Evolutionary conservation across 306 rosid genomes (phyloP).

Genomic region (barrel medic (Medicago truncatula)): DNA sequence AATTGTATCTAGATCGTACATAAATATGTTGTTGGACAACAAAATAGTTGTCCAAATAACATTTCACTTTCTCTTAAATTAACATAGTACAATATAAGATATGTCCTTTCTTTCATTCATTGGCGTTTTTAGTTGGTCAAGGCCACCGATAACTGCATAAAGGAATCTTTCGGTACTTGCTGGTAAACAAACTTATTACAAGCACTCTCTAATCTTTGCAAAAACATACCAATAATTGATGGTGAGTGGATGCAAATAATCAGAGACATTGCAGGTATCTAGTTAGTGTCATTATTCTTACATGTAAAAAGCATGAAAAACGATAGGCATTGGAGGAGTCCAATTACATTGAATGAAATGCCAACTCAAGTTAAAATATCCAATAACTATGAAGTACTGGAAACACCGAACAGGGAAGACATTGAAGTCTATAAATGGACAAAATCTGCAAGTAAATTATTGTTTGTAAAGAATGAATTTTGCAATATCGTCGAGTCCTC

Average conservation of each 20-base stretch:
- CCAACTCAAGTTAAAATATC: slow-evolving; percentile 12
- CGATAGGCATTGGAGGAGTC: neutral
- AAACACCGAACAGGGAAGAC: slow-evolving; percentile 20
- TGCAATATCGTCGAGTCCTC: slow-evolving; percentile 73
- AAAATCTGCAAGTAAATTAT: slow-evolving; percentile 32
- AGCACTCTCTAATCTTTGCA: neutral
- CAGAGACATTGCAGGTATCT: neutral
- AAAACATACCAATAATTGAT: neutral
- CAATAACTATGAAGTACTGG: slow-evolving; percentile 36
- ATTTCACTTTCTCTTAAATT: no score
- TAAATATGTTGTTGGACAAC: no score
- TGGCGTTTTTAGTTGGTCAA: no score
- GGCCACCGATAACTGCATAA: no score
- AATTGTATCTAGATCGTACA: no score
- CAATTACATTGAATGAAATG: slow-evolving; percentile 21
- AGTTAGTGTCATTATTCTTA: slow-evolving; percentile 18
- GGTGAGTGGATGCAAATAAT: neutral
- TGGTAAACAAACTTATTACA: no score
- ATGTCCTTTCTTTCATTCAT: no score
- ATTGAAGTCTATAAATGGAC: slow-evolving; percentile 12
- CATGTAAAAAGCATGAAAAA: slow-evolving; percentile 32
- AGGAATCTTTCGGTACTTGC: no score
- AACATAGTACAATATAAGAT: no score
- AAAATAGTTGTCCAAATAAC: no score
- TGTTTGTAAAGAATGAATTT: slow-evolving; percentile 69